Evolutionary conservation across 352 stramenopile species (phyloP).

Genomic region (Plasmopara muralis): DNA sequence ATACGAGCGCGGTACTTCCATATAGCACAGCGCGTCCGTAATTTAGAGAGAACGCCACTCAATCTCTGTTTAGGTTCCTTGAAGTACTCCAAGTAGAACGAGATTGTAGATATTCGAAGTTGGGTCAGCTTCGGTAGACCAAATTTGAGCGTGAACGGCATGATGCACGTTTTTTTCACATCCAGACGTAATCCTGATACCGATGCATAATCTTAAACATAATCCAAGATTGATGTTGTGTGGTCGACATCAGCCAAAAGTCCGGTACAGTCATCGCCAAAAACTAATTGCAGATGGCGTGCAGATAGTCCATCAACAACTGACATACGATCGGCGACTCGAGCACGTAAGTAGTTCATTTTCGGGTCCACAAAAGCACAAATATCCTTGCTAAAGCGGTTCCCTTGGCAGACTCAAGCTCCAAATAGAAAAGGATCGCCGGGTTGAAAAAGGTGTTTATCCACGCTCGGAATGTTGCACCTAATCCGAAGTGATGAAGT

Average conservation of each 20-base stretch:
- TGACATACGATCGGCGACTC: background rate
- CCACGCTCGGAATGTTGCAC: constrained; percentile 4
- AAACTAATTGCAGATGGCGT: no score
- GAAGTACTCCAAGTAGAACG: background rate
- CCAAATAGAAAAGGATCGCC: constrained; percentile 1
- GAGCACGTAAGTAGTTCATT: constrained; percentile 4
- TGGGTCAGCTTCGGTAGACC: background rate
- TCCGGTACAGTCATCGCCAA: no score
- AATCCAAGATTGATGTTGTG: no score
- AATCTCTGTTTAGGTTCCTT: no score
- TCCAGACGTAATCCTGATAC: constrained; percentile 1
- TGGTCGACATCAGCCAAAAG: no score
- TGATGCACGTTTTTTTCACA: background rate
- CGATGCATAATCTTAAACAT: constrained; percentile 7
- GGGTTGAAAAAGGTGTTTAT: constrained; percentile 9
- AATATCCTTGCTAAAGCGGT: constrained; percentile 13
- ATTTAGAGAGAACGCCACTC: background rate
- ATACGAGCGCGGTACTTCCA: background rate
- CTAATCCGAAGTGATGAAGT: no score
- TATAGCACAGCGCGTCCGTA: background rate
- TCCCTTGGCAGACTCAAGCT: constrained; percentile 13
- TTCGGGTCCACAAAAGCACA: constrained; percentile 14
- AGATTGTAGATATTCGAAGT: background rate
- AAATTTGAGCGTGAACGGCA: background rate
- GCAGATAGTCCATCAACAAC: background rate